Percentiles rank a stretch among this genome's conserved stretches.
Evolutionary conservation across 768 basidiomycete genomes (phyloP).

Genomic region (Tricholoma terreum): DNA sequence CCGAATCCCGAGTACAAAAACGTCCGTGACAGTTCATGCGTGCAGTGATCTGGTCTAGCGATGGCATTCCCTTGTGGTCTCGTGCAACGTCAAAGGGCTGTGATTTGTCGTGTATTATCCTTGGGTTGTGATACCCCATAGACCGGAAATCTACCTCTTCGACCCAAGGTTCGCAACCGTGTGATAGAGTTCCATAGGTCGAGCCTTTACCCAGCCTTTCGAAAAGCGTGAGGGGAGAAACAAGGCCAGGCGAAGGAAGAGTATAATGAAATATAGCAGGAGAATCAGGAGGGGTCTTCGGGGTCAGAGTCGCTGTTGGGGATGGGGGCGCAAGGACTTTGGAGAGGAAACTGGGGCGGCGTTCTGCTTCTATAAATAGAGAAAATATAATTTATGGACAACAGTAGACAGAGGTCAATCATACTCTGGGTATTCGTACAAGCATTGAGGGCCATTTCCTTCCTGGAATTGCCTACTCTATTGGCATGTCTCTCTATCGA

Average conservation of each 20-base stretch:
- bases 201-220: constrained; percentile 43
- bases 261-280: constrained; percentile 67
- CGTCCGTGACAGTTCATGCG: constrained; percentile 45
- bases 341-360: constrained; percentile 72
- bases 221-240: constrained; percentile 59
- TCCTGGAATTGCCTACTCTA: constrained; percentile 58
- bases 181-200: constrained; percentile 19
- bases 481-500: constrained; percentile 58
- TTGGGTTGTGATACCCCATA: constrained; percentile 23
- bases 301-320: constrained; percentile 50
- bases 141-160: constrained; percentile 66
- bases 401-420: constrained; percentile 17
- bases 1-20: constrained; percentile 21
- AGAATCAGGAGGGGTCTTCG: constrained; percentile 68
- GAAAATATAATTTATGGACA: background rate
- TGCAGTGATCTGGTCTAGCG: constrained; percentile 75
- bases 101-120: constrained; percentile 5
- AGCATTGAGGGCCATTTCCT: constrained; percentile 69
- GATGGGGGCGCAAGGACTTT: constrained; percentile 69
- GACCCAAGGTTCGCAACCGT: constrained; percentile 47
- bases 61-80: constrained; percentile 44
- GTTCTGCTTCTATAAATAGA: constrained; percentile 50
- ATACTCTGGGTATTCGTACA: constrained; percentile 74
- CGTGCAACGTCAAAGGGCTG: background rate
- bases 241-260: constrained; percentile 65